Conservation (phyloP, 352 stramenopile genomes). For the Phytopythium helicoides region DNA sequence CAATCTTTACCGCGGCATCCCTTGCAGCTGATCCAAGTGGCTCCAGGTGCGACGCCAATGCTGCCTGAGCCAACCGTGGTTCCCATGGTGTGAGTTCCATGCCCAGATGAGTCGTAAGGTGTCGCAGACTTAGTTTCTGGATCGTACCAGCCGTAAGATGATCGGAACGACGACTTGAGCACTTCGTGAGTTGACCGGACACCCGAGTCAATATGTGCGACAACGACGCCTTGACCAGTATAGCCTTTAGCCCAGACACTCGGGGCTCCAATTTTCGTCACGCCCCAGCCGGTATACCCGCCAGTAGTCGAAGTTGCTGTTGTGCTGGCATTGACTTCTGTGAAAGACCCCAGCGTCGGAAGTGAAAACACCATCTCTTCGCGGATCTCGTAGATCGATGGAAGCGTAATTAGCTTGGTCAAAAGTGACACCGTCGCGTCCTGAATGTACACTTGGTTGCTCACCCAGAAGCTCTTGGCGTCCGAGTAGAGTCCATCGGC, state of each 20-base stretch:
- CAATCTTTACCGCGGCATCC: conserved; percentile 8
- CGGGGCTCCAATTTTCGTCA: conserved; percentile 6
- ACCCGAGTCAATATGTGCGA: conserved; percentile 18
- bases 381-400: conserved; percentile 4
- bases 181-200: conserved; percentile 15
- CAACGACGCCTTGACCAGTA: conserved; percentile 13
- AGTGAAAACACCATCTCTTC: conserved; percentile 8
- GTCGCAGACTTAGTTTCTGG: conserved; percentile 10
- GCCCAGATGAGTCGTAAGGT: conserved; percentile 17
- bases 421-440: conserved; percentile 14
- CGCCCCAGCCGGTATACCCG: conserved; percentile 6
- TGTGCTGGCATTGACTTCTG: conserved; percentile 1
- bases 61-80: conserved; percentile 11
- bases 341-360: not conserved
- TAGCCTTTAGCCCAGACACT: conserved; percentile 7
- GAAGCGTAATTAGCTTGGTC: conserved; percentile 7
- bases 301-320: conserved; percentile 3
- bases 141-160: conserved; percentile 17
- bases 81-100: conserved; percentile 18
- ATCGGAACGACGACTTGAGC: conserved; percentile 16
- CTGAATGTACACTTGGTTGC: conserved; percentile 31
- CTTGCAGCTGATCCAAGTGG: conserved; percentile 15
- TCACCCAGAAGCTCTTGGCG: conserved; percentile 24
- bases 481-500: not conserved
- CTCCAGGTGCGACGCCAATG: conserved; percentile 15